Evolutionary conservation across 805 yeast species (phyloP).

Genomic region (Candida manassasensis): DNA sequence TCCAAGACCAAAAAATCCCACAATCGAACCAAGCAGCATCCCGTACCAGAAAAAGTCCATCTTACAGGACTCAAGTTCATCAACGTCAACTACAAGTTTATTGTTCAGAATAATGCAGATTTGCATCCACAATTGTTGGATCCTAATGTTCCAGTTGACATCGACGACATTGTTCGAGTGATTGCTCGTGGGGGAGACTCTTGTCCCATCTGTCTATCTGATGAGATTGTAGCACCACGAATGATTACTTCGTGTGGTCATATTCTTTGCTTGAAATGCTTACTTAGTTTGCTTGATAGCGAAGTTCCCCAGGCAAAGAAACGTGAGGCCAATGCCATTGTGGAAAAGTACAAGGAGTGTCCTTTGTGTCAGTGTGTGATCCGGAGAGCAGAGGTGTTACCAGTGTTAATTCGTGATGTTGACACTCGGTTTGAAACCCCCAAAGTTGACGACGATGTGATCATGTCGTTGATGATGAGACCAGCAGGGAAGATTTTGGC

Average conservation of each 20-base stretch:
- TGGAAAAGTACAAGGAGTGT: constrained; percentile 60
- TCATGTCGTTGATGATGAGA: constrained; percentile 59
- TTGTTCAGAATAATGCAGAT: constrained; percentile 61
- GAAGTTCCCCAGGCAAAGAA: constrained; percentile 37
- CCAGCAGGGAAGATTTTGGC: constrained; percentile 45
- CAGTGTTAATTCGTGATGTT: constrained; percentile 49
- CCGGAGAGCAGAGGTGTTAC: constrained; percentile 53
- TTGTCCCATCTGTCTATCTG: constrained; percentile 90
- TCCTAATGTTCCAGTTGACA: constrained; percentile 70
- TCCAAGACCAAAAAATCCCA: constrained; percentile 1
- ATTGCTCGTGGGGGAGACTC: constrained; percentile 71
- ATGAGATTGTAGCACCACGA: constrained; percentile 83
- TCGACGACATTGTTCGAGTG: constrained; percentile 61
- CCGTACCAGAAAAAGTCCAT: constrained; percentile 29
- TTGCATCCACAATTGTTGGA: constrained; percentile 58
- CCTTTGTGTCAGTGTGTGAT: constrained; percentile 68
- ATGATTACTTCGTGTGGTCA: constrained; percentile 93
- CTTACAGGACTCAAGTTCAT: constrained; percentile 64
- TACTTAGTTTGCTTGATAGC: constrained; percentile 64
- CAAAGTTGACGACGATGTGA: constrained; percentile 47
- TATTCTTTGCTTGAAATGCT: constrained; percentile 78
- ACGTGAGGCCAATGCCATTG: constrained; percentile 29
- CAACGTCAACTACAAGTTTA: constrained; percentile 79
- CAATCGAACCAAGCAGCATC: constrained; percentile 7
- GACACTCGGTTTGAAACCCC: constrained; percentile 60